Evolutionary conservation across 192 early-diverging fungal species (phyloP).

Genomic region (Backusella sp.): DNA sequence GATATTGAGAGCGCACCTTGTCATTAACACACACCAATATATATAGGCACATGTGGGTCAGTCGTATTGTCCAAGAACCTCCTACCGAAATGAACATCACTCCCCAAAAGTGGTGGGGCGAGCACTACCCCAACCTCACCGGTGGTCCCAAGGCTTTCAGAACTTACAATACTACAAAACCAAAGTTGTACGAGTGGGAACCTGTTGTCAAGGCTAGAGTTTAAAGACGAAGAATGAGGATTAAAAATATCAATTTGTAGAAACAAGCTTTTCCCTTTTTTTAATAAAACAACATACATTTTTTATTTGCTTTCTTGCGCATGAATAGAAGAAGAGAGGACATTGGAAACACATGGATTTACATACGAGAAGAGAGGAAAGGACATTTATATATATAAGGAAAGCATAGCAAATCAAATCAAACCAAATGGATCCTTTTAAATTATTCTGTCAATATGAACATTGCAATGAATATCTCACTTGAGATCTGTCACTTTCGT

Average conservation of each 20-base stretch:
- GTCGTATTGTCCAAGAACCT: conserved; percentile 37
- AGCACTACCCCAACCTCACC: conserved; percentile 28
- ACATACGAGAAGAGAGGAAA: no score
- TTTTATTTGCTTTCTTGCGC: no score
- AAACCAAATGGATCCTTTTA: no score
- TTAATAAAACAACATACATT: no score
- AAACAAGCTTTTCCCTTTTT: no score
- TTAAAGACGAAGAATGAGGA: conserved; percentile 9
- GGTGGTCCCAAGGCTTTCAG: conserved; percentile 46
- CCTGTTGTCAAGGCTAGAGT: conserved; percentile 45
- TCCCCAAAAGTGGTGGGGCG: conserved; percentile 29
- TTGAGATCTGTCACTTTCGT: no score
- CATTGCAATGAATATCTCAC: no score
- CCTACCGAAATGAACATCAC: conserved; percentile 32
- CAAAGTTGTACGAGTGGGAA: conserved; percentile 56
- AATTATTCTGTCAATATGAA: no score
- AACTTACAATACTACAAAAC: conserved; percentile 57
- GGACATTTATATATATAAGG: no score
- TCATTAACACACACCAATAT: not conserved
- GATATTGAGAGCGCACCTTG: not conserved
- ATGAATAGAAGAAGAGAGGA: no score
- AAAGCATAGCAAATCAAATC: no score
- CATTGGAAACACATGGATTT: no score
- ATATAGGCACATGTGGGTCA: conserved; percentile 42
- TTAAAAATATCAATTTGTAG: not conserved